A percentile compares a stretch with the other conserved stretches of the same genome.
phyloP scores from a whole-genome alignment of 2,329 filamentous ascomycete species.

The Graphilbum sp. region DNA sequence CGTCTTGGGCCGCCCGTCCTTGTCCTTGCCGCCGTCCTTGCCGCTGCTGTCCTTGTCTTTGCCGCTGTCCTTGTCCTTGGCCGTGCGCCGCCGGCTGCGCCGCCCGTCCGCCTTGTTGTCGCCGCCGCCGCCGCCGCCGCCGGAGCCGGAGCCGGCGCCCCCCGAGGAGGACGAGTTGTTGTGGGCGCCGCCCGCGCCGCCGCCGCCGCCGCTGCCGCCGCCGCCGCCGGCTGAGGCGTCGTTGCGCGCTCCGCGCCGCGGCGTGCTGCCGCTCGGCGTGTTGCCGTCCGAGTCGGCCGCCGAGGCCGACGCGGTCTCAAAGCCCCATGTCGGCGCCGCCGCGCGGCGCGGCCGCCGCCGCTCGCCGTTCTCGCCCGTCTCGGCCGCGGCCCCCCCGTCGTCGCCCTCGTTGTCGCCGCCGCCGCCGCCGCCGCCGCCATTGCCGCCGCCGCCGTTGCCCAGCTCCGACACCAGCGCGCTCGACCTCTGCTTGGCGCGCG shows the following conservation, averaged over 20 bases:
- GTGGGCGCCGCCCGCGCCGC: constrained; percentile 23
- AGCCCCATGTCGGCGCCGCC: constrained; percentile 56
- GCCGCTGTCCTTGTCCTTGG: constrained; percentile 18
- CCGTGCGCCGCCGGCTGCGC: constrained; percentile 23
- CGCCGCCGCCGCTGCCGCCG: constrained; percentile 8
- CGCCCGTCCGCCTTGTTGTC: constrained; percentile 9
- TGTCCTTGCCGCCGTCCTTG: constrained; percentile 5
- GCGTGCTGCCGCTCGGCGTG: constrained; percentile 40
- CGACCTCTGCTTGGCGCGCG: constrained; percentile 40
- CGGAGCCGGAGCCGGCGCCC: constrained; percentile 9
- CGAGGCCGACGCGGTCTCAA: constrained; percentile 29
- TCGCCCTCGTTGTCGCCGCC: not conserved
- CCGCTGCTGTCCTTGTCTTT: constrained; percentile 2
- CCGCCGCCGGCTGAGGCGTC: constrained; percentile 9
- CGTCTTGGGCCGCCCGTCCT: constrained; percentile 23
- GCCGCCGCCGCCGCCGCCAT: constrained; percentile 28
- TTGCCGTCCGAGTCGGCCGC: constrained; percentile 40
- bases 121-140: constrained; percentile 11
- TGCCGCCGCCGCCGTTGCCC: constrained; percentile 38
- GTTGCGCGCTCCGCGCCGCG: constrained; percentile 29
- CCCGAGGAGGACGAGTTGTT: too few relatives aligned
- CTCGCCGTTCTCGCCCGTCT: constrained; percentile 43
- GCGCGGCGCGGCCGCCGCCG: constrained; percentile 44
- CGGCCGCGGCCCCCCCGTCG: constrained; percentile 10
- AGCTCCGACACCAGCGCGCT: constrained; percentile 52